These are phyloP conservation scores for Pythium monospermum DNA, from an alignment of 352 stramenopile species.

Conservation along the genomic window DNA sequence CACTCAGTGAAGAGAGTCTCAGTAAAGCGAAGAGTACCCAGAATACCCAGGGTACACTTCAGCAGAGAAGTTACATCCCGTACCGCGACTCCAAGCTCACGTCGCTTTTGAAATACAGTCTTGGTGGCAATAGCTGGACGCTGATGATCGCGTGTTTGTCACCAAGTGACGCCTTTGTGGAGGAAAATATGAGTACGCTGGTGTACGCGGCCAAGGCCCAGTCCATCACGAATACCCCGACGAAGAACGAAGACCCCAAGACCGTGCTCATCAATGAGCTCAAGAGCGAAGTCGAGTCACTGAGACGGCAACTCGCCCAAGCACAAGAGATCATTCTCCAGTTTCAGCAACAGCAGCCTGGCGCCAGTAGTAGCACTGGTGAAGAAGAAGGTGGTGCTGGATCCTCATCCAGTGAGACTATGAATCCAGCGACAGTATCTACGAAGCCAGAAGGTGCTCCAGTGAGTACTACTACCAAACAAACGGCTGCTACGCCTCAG, in stretches of 20 bases:
- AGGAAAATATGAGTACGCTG: constrained; percentile 67
- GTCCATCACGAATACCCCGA: constrained; percentile 48
- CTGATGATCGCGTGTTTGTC: constrained; percentile 66
- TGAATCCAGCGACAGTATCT: no score
- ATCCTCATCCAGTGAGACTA: no score
- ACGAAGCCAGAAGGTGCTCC: not conserved
- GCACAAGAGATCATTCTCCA: constrained; percentile 37
- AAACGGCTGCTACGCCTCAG: not conserved
- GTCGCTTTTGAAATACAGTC: constrained; percentile 50
- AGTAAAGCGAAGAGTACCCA: no score
- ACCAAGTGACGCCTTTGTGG: constrained; percentile 39
- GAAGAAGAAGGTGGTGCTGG: no score
- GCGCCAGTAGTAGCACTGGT: no score
- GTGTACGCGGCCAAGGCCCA: constrained; percentile 54
- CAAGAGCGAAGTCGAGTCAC: constrained; percentile 19
- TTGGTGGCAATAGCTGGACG: constrained; percentile 58
- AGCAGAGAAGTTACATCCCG: constrained; percentile 35
- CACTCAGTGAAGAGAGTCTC: constrained; percentile 39
- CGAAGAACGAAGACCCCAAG: constrained; percentile 44
- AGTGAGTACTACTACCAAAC: not conserved
- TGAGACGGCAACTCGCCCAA: constrained; percentile 29
- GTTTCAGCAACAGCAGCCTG: constrained; percentile 25
- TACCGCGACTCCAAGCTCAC: constrained; percentile 68
- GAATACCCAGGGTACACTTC: not conserved
- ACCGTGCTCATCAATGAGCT: constrained; percentile 46